A percentile compares a stretch with the other conserved stretches of the same genome.
phyloP scores from a whole-genome alignment of 2,329 filamentous ascomycete genomes.

The Diaporthe velutina region DNA sequence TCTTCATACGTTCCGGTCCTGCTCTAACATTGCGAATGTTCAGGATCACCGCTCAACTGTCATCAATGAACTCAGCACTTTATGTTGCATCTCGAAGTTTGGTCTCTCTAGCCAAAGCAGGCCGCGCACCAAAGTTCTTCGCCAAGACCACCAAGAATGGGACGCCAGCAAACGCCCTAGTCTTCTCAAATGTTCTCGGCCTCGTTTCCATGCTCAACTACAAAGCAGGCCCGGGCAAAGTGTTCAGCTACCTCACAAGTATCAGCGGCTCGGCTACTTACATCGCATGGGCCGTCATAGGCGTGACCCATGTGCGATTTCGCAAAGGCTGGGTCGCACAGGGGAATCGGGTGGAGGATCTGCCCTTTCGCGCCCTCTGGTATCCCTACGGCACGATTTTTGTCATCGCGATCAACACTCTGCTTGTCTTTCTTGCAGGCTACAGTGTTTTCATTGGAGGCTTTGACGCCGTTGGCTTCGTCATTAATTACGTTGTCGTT shows the following conservation, averaged over 20 bases:
- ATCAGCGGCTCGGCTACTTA: constrained; percentile 49
- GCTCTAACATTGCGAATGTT: not conserved
- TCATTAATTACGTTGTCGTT: constrained; percentile 67
- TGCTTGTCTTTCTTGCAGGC: constrained; percentile 64
- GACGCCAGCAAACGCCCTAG: constrained; percentile 45
- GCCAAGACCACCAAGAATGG: constrained; percentile 46
- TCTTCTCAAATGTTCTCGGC: constrained; percentile 49
- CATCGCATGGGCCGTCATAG: constrained; percentile 53
- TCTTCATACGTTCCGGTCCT: too few relatives aligned
- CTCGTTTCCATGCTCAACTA: constrained; percentile 49
- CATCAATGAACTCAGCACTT: constrained; percentile 50
- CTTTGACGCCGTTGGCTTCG: constrained; percentile 62
- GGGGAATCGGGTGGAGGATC: constrained; percentile 50
- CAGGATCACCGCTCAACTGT: constrained; percentile 50
- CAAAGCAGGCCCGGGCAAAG: constrained; percentile 46
- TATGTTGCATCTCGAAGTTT: constrained; percentile 48
- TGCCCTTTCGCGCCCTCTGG: constrained; percentile 62
- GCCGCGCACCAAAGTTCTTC: constrained; percentile 47
- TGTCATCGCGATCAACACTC: constrained; percentile 60
- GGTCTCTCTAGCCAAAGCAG: constrained; percentile 45
- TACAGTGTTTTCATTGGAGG: constrained; percentile 65
- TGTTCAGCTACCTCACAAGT: constrained; percentile 42
- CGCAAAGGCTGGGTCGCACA: constrained; percentile 52
- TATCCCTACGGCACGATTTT: constrained; percentile 66
- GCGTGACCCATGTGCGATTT: constrained; percentile 56